Percentiles rank a stretch among this genome's conserved stretches.
phyloP scores from a whole-genome alignment of 2,329 filamentous ascomycete species.

The Pestalotiopsis sp. region DNA sequence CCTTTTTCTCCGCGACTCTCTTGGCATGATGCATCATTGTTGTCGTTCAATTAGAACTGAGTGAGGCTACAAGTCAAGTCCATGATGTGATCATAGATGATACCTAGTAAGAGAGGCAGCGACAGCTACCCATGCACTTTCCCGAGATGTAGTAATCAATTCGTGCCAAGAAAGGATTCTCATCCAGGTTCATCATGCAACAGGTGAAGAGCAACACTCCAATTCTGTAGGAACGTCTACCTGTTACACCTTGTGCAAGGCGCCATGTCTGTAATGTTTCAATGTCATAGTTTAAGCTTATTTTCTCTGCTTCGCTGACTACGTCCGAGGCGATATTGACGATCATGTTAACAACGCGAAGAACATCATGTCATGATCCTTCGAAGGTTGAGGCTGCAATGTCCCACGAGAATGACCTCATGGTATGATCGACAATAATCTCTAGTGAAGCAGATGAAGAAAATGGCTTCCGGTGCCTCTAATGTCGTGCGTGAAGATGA shows the following conservation, averaged over 20 bases:
- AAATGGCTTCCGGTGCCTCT: background rate
- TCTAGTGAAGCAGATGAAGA: background rate
- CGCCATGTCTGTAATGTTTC: background rate
- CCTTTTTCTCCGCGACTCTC: background rate
- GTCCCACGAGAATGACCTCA: background rate
- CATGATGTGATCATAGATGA: background rate
- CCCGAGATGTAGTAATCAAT: background rate
- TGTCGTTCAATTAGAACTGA: background rate
- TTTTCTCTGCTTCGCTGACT: background rate
- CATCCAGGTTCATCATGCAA: background rate
- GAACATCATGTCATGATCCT: background rate
- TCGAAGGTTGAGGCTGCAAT: background rate
- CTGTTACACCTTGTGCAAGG: background rate
- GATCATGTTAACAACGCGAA: background rate
- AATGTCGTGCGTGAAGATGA: background rate
- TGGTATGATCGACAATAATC: background rate
- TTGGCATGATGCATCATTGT: background rate
- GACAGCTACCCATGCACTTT: background rate
- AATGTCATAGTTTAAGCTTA: background rate
- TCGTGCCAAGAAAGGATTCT: background rate
- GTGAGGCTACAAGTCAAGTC: background rate
- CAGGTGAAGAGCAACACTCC: background rate
- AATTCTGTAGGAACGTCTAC: background rate
- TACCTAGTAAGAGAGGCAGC: background rate
- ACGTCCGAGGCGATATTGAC: background rate